A percentile compares a stretch with the other conserved stretches of the same genome.
phyloP scores from a whole-genome alignment of 192 early-diverging fungal species.

The Entomortierella beljakovae region DNA sequence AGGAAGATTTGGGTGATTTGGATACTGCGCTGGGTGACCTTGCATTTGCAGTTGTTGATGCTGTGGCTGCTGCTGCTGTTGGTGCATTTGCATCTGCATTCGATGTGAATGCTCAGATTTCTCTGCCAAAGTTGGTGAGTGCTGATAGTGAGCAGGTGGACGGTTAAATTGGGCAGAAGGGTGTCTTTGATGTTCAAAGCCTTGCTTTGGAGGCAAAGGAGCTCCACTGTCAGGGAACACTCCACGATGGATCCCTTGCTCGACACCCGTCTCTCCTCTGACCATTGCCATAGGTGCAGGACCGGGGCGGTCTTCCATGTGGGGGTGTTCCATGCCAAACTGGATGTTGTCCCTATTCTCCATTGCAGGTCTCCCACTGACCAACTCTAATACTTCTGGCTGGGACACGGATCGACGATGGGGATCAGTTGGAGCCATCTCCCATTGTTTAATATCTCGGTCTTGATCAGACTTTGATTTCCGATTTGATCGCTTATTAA shows the following conservation, averaged over 20 bases:
- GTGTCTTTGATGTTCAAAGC: background rate
- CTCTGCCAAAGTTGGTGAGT: conserved; percentile 3
- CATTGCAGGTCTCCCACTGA: background rate
- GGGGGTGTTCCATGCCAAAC: background rate
- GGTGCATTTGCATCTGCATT: conserved; percentile 13
- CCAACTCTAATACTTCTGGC: conserved; percentile 5
- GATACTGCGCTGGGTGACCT: background rate
- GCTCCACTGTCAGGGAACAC: background rate
- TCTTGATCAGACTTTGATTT: conserved; percentile 16
- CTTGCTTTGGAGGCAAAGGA: background rate
- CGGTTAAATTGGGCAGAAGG: background rate
- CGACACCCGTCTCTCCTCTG: background rate
- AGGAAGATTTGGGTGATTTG: background rate
- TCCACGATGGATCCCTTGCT: background rate
- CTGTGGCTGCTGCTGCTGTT: conserved; percentile 10
- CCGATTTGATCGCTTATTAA: conserved; percentile 4
- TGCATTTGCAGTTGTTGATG: conserved; percentile 8
- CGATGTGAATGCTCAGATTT: conserved; percentile 23
- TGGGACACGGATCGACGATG: conserved; percentile 17
- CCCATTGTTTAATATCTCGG: conserved; percentile 13
- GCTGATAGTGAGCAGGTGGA: background rate
- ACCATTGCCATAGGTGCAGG: too few relatives aligned
- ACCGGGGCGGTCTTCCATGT: background rate
- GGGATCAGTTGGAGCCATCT: conserved; percentile 12
- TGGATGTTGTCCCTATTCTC: background rate